Conservation (phyloP, 1,284 basidiomycete genomes). For the Ganoderma boninense region DNA sequence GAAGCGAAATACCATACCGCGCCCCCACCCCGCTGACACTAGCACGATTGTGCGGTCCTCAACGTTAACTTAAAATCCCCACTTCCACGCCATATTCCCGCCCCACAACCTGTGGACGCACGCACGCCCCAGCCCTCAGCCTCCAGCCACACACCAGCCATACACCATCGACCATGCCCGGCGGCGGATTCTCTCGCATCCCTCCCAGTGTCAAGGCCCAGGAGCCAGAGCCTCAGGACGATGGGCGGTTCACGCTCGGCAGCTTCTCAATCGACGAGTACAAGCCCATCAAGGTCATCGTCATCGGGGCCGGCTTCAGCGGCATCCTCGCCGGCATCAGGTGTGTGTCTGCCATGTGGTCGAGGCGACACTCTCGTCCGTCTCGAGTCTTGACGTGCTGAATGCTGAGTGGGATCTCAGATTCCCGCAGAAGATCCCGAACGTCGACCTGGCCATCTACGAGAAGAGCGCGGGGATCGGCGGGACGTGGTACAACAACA, state of each 20-base stretch:
- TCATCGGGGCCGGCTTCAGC: conserved; percentile 62
- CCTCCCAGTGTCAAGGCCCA: not conserved
- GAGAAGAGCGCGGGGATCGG: conserved; percentile 64
- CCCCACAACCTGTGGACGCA: no score
- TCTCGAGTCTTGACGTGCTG: not conserved
- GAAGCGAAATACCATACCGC: not conserved
- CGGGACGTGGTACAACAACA: conserved; percentile 59
- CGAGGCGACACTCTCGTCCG: no score
- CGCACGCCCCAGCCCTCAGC: no score
- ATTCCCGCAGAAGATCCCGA: conserved; percentile 59
- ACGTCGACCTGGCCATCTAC: conserved; percentile 63
- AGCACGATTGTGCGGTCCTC: not conserved
- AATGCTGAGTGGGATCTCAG: conserved; percentile 36
- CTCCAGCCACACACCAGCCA: no score
- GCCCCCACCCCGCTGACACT: not conserved
- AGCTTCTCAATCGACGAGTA: conserved; percentile 55
- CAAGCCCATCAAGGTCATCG: conserved; percentile 57
- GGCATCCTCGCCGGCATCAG: conserved; percentile 66
- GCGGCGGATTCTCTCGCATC: not conserved
- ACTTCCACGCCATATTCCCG: no score
- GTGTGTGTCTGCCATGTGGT: conserved; percentile 19
- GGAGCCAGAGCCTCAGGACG: not conserved
- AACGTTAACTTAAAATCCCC: not conserved
- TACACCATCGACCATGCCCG: no score
- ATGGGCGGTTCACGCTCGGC: conserved; percentile 14